Conservation (phyloP, 176 grass and related monocot genomes). For the Bothriochloa decipiens region DNA sequence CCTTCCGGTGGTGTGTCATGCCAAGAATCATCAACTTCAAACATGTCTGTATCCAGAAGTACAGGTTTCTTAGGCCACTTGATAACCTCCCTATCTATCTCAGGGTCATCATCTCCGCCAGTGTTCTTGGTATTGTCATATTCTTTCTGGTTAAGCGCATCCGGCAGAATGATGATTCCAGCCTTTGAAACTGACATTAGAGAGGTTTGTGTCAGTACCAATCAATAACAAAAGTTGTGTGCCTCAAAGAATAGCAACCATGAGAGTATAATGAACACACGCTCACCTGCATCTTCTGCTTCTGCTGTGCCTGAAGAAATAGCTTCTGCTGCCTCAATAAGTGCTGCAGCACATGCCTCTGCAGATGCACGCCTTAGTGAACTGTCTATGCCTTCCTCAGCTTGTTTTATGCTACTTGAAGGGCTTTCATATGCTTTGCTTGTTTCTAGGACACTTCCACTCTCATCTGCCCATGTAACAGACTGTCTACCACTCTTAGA, state of each 20-base stretch:
- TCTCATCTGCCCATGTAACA: conserved; percentile 79
- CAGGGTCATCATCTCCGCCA: conserved; percentile 50
- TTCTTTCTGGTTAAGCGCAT: conserved; percentile 45
- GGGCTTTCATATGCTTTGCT: conserved; percentile 41
- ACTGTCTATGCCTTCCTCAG: conserved; percentile 45
- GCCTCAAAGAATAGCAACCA: conserved; percentile 10
- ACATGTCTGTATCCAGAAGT: conserved; percentile 83
- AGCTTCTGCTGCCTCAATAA: conserved; percentile 69
- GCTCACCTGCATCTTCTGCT: conserved; percentile 78
- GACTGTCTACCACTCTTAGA: conserved; percentile 55
- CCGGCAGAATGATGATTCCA: conserved; percentile 76
- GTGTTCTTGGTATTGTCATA: conserved; percentile 24
- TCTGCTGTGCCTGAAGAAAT: conserved; percentile 64
- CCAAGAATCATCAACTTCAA: conserved; percentile 91
- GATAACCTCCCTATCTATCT: conserved; percentile 59
- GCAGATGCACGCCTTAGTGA: conserved; percentile 72
- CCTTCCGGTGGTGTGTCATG: conserved; percentile 82
- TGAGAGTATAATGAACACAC: conserved; percentile 4
- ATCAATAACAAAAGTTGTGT: conserved; percentile 16
- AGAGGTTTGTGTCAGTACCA: conserved; percentile 6
- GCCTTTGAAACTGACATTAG: conserved; percentile 65
- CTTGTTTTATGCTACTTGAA: conserved; percentile 39
- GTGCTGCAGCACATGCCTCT: conserved; percentile 80
- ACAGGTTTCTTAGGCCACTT: conserved; percentile 90
- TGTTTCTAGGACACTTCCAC: conserved; percentile 42